Evolutionary conservation across 2,329 filamentous ascomycete species (phyloP).

Genomic region (Xylaria sp.): DNA sequence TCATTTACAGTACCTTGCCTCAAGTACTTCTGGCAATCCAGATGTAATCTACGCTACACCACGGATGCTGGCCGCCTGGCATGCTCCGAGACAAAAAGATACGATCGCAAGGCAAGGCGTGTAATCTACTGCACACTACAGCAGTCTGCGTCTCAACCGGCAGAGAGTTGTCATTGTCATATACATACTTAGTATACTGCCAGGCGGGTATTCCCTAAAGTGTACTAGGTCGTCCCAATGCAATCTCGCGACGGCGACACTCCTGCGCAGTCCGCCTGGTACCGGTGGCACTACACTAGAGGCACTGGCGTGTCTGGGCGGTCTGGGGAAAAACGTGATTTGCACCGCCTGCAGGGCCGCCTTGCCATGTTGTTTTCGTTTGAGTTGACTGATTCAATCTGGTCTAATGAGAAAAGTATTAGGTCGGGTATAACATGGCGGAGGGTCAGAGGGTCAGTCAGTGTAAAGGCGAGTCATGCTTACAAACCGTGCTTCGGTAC

Average conservation of each 20-base stretch:
- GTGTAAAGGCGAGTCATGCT: background rate
- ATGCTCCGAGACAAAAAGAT: conserved; percentile 21
- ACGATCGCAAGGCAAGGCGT: background rate
- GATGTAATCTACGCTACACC: background rate
- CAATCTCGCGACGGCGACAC: background rate
- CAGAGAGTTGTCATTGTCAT: too few species aligned
- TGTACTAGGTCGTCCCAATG: background rate
- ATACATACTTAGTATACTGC: background rate
- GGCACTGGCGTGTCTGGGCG: conserved; percentile 20
- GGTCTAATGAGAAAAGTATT: too few species aligned
- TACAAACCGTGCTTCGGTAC: conserved; percentile 8
- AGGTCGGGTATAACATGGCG: background rate
- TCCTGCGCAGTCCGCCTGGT: too few species aligned
- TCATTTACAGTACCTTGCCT: background rate
- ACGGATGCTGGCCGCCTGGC: conserved; percentile 10
- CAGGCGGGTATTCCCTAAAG: conserved; percentile 1
- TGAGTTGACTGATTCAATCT: conserved; percentile 6
- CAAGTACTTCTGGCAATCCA: background rate
- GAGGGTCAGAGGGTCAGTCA: background rate
- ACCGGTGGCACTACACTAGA: conserved; percentile 7
- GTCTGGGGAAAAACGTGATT: conserved; percentile 30
- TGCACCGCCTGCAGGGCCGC: conserved; percentile 26
- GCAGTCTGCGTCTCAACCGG: too few species aligned
- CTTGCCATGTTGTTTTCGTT: conserved; percentile 18
- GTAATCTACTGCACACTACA: conserved; percentile 1